Percentiles rank a stretch among this genome's conserved stretches.
Conservation (phyloP, 352 stramenopile species). For the Phytophthora citrophthora region DNA sequence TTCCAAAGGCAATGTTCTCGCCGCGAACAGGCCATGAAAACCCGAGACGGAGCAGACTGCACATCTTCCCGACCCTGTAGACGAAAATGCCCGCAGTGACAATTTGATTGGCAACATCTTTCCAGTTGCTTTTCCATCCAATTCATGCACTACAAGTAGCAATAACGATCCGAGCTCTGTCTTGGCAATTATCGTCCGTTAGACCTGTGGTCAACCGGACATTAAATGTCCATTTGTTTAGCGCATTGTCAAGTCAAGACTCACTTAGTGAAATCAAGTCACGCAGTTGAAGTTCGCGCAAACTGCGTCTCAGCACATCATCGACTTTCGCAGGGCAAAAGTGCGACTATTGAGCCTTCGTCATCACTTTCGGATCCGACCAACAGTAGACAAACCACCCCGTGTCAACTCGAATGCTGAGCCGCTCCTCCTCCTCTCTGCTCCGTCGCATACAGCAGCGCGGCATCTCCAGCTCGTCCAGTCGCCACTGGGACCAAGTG, state of each 20-base stretch:
- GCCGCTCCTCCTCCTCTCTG: slow-evolving; percentile 15
- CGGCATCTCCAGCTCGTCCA: slow-evolving; percentile 57
- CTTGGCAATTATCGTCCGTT: neutral
- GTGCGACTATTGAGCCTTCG: slow-evolving; percentile 9
- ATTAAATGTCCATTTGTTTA: too few relatives aligned
- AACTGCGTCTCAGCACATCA: slow-evolving; percentile 21
- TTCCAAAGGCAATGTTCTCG: too few relatives aligned
- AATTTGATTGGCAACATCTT: neutral
- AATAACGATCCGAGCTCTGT: neutral
- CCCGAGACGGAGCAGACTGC: slow-evolving; percentile 3
- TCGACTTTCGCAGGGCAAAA: slow-evolving; percentile 24
- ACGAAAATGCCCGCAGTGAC: slow-evolving; percentile 1
- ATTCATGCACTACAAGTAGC: neutral
- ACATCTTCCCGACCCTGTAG: slow-evolving; percentile 5
- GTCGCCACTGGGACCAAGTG: slow-evolving; percentile 65
- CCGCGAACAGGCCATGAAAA: neutral
- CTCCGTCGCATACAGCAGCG: slow-evolving; percentile 35
- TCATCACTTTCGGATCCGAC: slow-evolving; percentile 18
- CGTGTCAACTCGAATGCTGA: slow-evolving; percentile 10
- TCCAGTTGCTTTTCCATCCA: neutral
- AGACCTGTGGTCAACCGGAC: neutral
- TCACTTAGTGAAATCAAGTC: slow-evolving; percentile 20
- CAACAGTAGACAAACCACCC: neutral
- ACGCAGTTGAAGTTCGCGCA: slow-evolving; percentile 20
- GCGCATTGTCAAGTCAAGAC: neutral